Evolutionary conservation across 2,329 filamentous ascomycete species (phyloP), one percentile per base, ranked within the genome.

Genomic region (Ceratocystis alfenasii): DNA sequence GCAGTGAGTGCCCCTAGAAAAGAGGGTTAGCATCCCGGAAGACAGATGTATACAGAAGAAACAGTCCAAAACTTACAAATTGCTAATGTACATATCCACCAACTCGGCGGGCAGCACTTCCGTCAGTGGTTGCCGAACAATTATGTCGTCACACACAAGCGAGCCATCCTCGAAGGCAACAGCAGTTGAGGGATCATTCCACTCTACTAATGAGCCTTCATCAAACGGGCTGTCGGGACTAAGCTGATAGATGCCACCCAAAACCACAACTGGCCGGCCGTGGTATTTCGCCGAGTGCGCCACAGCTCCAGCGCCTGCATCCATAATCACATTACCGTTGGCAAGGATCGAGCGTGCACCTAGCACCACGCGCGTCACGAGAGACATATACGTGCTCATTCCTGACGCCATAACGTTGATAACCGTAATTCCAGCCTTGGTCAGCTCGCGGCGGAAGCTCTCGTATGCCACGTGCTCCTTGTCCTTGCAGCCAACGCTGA

Each of bases 331-430:
- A 5, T 89, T 89, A 63, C 94, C 94, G 71, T 95, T 94, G 62
- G 90, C 89, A 59, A 95, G 85, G 33, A 99, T 89, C 2, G 89
- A 87, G 72, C 92, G 88, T 5, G 93, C 93, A 12, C 89, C 87
- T 5, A 99, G 80, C 62, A 99, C 89, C 68, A 99, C 93, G 78
- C 96, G 96, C 80, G 93, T 95, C 71, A 96, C 90, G 68, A 88
- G 86, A 7, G 92, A 89, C 89, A 99, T 97, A 72, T 97, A 89
- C 0, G 92, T 91, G 77, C 92, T 95, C 65, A 95, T 83, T 8
- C 90, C 89, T 6, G 86, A 87, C 75, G 95, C 92, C 55, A 90
- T 86, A 65, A 97, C 86, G 68, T 89, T 83, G 70, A 96, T 88
- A 53, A 95, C 88, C 1, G 85, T 87, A 65, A 95, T 88, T 30